Base-by-base conservation (phyloP, 805 yeast species). In the Tetrapisispora nanseiensis region DNA sequence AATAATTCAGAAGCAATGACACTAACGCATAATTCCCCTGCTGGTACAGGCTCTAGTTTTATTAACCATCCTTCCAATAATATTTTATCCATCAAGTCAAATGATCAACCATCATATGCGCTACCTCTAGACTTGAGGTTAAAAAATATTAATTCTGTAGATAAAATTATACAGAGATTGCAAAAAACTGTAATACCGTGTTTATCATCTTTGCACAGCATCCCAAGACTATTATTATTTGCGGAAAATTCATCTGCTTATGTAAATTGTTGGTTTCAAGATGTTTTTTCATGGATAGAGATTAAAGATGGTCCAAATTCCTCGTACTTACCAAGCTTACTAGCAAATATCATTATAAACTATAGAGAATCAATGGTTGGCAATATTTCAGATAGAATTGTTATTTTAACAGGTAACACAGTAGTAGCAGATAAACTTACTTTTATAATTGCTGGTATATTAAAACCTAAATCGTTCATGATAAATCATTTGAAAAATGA, bases 351-450 rank as follows among this genome's bases (percentile, higher is more conserved):
- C 4, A 41, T 58, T 1, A 49, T 57, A 20, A 57, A 56, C 28
- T 57, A 50, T 23, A 50, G 48, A 13, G 50, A 52, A 11, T 42
- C 51, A 3, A 35, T 51, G 12, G 38, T 48, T 2, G 55, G 55
- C 26, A 42, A 51, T 19, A 70, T 66, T 33, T 56, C 68, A n/a
- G 64, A 72, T 7, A 63, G 81, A 34, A 65, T 77, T 1, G 76
- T 76, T 1, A 65, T 77, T 3, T 68, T 76, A 72, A 76, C 82
- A 0, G 73, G 78, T 13, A 77, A 77, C 51, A 75, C 78, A 28
- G 71, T 71, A 7, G 78, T 77, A 9, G 80, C 82, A 1, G 78
- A 76, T 50, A 76, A 76, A 51, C 59, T 77, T 42, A 62, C 76
- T 0, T 76, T 75, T 43, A 71, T 77, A 7, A 47, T 77, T 8